Conservation (phyloP, 164 flowering plant species). For the Piper betle region DNA sequence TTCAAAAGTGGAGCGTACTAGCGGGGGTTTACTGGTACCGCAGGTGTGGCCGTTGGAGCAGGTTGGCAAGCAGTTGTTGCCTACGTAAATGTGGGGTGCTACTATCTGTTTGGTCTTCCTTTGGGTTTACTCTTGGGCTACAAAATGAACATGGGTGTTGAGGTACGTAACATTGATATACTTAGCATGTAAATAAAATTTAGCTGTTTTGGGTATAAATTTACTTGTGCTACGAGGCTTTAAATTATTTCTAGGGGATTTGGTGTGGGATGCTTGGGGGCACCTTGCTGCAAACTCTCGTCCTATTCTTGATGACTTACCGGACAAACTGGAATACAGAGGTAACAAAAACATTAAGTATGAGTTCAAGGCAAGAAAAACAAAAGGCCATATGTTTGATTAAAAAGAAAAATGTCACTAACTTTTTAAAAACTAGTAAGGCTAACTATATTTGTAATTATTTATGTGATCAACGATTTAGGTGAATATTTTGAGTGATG, state of each 20-base stretch:
- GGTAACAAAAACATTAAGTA: slow-evolving; percentile 1
- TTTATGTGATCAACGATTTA: too few species aligned
- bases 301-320: not conserved
- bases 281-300: not conserved
- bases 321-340: slow-evolving; percentile 10
- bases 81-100: slow-evolving; percentile 29
- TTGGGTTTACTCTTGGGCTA: slow-evolving; percentile 36
- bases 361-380: not conserved
- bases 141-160: slow-evolving; percentile 29
- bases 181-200: not conserved
- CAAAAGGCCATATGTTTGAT: not conserved
- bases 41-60: slow-evolving; percentile 61
- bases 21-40: slow-evolving; percentile 1
- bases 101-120: slow-evolving; percentile 45
- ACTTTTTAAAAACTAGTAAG: too few species aligned
- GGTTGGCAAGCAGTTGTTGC: slow-evolving; percentile 50
- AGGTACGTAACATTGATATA: slow-evolving; percentile 14
- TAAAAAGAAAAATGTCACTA: too few species aligned
- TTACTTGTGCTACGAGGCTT: not conserved
- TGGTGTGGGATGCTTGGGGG: slow-evolving; percentile 9
- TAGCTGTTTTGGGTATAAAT: too few species aligned
- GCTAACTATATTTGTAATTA: not conserved
- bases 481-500: not conserved
- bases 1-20: not conserved
- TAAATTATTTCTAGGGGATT: slow-evolving; percentile 5